Conservation (phyloP, 345 rosid species). For the Streptanthus diversifolius region DNA sequence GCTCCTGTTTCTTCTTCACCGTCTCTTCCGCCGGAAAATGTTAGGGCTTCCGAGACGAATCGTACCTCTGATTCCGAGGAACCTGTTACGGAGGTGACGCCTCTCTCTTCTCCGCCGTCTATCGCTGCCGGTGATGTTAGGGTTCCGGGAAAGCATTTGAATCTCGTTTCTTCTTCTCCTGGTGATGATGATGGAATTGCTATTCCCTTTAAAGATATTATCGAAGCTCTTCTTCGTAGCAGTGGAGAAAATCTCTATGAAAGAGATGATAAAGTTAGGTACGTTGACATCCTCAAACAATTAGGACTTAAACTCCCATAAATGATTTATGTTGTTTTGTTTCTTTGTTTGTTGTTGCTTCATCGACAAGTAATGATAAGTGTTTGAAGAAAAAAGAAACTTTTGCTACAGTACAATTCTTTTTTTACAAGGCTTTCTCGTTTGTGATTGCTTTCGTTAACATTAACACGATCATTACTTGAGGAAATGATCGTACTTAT, state of each 20-base stretch:
- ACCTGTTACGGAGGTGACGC: neutral
- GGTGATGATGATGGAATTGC: neutral
- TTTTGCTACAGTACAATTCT: conserved; percentile 5
- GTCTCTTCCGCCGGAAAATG: neutral
- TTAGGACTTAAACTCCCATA: conserved; percentile 5
- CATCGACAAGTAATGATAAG: conserved; percentile 8
- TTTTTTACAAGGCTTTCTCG: neutral
- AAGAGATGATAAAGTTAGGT: conserved; percentile 12
- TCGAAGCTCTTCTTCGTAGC: conserved; percentile 27
- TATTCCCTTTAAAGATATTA: conserved; percentile 13
- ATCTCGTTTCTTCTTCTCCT: neutral
- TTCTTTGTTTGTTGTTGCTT: neutral
- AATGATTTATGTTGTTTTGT: too few relatives aligned
- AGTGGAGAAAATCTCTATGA: neutral
- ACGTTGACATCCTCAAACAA: neutral
- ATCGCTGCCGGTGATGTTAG: neutral
- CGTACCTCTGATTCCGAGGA: neutral
- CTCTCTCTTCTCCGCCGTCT: conserved; percentile 9
- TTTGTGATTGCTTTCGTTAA: neutral
- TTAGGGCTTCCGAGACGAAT: neutral
- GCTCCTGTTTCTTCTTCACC: neutral
- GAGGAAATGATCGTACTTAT: neutral
- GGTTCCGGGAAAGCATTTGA: neutral
- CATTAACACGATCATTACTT: too few relatives aligned
- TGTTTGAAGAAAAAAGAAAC: neutral